Base-by-base conservation (phyloP, 495 filamentous ascomycete species). In the Hypoxylon intermedium region DNA sequence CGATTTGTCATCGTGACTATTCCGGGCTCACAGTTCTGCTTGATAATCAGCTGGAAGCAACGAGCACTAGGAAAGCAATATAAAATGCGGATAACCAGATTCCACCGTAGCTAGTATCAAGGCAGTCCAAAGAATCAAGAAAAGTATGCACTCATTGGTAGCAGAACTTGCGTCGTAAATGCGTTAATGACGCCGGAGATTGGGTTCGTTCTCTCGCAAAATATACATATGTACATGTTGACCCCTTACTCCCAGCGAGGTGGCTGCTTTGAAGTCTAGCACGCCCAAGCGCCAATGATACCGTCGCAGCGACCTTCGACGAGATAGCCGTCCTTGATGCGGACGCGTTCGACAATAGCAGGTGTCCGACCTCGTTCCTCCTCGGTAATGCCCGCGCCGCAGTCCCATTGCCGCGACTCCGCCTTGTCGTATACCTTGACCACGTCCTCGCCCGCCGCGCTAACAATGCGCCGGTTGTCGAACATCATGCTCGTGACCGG, bases 401-500 rank as follows among this genome's bases (percentile, higher is more conserved):
- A 99, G 71, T 98, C 93, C 94, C 94, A 98, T 72, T 97, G 95
- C 54, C 89, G 77, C 9, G 91, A 92, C 65, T 99, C 94, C 3
- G 89, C 87, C 82, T 98, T 98, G 75, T 99, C 94, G 73, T 98
- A 98, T 42, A 98, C 88, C 75, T 99, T 99, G 58, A 92, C 91
- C 21, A 97, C 91, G 64, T 88, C 87, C 72, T 98, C 93, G 41
- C 92, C 89, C 0, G 91, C 92, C 2, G 94, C 93, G 38, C 91
- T 85, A 6, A 93, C 92, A 58, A 99, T 99, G 36, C 94, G 86
- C 21, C 93, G 87, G 9, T 82, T 79, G 72, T 99, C 94, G 67
- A 99, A 99, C 87, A 94, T 94, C 94, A 98, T 98, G 79, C 89
- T 92, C 19, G 91, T 96, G 59, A 99, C 83, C 0, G 93, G 88